Evolutionary conservation across 129 eudicot genomes (phyloP), one percentile per base, ranked within the genome.

Genomic region (Arctium minus): DNA sequence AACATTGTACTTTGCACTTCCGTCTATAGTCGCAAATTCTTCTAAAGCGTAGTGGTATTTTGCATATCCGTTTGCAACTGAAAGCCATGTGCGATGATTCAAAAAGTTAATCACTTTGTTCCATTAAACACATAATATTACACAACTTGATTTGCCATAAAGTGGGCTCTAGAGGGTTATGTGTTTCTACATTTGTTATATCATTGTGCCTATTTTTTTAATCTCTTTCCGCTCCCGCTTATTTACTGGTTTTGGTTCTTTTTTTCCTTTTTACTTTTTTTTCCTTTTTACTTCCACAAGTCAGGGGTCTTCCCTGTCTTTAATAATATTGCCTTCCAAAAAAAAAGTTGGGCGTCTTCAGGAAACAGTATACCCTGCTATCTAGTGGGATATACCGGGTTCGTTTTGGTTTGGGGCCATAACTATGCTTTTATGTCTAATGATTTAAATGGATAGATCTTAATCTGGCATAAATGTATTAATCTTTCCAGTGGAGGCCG

Each of bases 401-500:
- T 60, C 68, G 1, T 60, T 60, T 60, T 56, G 6, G 18, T 56
- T 56, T 65, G 31, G 70, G 10, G 32, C 33, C 70, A 9, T 18
- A 29, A 7, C 12, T 2, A 22, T 67, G 15, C 8, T 67, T 67
- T 9, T 67, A 67, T 27, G 71, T 67, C 71, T 2, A 67, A 29
- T 67, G 15, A 67, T 67, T 67, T 7, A 18, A 64, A n/a, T 62
- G 9, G 69, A 62, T 37, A 38, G 11, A 64, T 65, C 27, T 35
- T 36, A 6, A 35, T 72, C 42, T 36, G 39, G 76, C 30, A 8
- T 69, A 27, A 22, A 76, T 30, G 5, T 70, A 37, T 73, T 8
- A 42, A 17, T 53, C 10, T 83, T 76, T 87, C 12, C 90, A 94
- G 98, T 94, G 98, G 98, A 90, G 98, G 79, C 98, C 98, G 2